A percentile compares a stretch with the other conserved stretches of the same genome.
Conservation (phyloP, 106 monocot genomes). For the Cymbidium sinense region DNA sequence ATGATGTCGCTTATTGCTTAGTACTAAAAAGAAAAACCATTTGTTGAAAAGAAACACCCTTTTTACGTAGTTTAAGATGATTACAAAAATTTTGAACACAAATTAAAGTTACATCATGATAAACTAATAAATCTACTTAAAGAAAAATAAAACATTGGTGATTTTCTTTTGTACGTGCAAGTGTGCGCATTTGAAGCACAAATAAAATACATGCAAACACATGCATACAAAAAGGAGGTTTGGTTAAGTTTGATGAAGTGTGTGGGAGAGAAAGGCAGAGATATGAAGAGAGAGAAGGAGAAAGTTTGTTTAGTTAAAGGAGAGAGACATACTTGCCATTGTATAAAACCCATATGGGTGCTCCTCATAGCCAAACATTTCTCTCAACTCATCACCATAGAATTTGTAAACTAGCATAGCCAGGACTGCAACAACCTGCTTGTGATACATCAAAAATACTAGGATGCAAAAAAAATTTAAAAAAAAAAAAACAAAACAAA, state of each 20-base stretch:
- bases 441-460: slow-evolving; percentile 1
- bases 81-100: neutral
- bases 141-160: neutral
- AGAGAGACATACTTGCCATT: slow-evolving; percentile 58
- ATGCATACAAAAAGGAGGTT: neutral
- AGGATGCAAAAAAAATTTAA: neutral
- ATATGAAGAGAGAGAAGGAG: neutral
- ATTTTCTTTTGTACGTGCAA: neutral
- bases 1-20: neutral
- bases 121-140: neutral
- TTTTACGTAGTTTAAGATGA: neutral
- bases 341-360: slow-evolving; percentile 96
- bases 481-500: no score
- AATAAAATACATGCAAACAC: neutral
- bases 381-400: slow-evolving; percentile 86
- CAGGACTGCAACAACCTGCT: slow-evolving; percentile 68
- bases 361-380: slow-evolving; percentile 97
- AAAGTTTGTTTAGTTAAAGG: neutral
- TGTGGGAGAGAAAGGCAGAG: neutral
- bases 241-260: neutral
- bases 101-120: neutral
- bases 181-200: neutral
- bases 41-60: neutral
- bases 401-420: slow-evolving; percentile 86
- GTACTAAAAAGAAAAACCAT: neutral